phyloP scores from a whole-genome alignment of 306 rosid species.

The Sicyos baderoa region DNA sequence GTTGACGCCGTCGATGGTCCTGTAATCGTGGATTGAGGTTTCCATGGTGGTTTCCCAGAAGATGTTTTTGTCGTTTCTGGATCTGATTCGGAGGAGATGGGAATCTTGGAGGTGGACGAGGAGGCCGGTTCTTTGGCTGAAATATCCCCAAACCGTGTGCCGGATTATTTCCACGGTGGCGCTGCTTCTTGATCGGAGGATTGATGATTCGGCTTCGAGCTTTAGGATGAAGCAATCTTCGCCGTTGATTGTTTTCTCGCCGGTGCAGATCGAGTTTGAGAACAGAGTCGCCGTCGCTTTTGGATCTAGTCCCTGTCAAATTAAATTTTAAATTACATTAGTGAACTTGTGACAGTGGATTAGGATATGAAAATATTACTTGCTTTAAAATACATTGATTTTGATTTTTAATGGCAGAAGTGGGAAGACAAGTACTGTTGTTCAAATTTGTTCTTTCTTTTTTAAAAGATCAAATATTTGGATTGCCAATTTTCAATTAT shows the following conservation, averaged over 20 bases:
- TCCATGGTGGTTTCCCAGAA: constrained; percentile 95
- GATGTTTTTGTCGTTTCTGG: constrained; percentile 35
- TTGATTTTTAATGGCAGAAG: no score
- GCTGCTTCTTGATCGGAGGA: constrained; percentile 64
- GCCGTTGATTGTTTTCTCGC: constrained; percentile 63
- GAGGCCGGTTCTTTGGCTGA: constrained; percentile 85
- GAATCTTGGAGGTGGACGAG: constrained; percentile 73
- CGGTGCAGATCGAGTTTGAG: constrained; percentile 52
- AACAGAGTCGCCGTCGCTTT: constrained; percentile 70
- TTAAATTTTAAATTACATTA: no score
- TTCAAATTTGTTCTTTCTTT: no score
- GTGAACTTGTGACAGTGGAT: no score
- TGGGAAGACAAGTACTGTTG: no score
- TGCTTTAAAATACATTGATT: no score
- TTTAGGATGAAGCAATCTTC: constrained; percentile 77
- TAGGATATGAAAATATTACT: no score
- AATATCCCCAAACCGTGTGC: constrained; percentile 82
- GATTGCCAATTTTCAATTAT: no score
- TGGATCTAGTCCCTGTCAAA: constrained; percentile 97
- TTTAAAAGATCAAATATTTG: no score
- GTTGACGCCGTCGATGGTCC: constrained; percentile 53
- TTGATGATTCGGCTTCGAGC: constrained; percentile 50
- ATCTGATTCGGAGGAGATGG: constrained; percentile 55
- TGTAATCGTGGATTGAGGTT: constrained; percentile 55
- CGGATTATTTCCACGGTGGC: constrained; percentile 60